These are phyloP conservation scores for Halophytophthora batemanensis DNA, from an alignment of 352 stramenopile species.

Conservation along the genomic window DNA sequence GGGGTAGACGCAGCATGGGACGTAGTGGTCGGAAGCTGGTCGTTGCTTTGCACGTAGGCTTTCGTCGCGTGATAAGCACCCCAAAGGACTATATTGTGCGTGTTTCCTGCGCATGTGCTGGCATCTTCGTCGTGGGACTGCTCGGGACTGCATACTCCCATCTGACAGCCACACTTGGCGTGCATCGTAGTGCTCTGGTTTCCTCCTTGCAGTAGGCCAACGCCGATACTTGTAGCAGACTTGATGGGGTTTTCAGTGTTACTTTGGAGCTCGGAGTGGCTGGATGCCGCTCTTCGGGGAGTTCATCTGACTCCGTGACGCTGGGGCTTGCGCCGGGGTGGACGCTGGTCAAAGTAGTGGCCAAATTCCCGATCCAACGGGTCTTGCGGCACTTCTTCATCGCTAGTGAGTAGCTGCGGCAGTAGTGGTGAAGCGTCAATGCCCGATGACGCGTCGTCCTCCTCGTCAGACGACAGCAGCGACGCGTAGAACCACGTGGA, in stretches of 20 bases:
- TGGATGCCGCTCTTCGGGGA: constrained; percentile 12
- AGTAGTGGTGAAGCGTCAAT: constrained; percentile 46
- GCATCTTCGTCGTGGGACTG: too few species aligned
- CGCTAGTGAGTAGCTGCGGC: constrained; percentile 6
- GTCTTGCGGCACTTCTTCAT: constrained; percentile 15
- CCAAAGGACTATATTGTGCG: too few species aligned
- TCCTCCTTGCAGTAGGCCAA: neutral
- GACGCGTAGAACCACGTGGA: constrained; percentile 60
- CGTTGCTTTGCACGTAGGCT: too few species aligned
- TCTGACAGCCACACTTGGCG: too few species aligned
- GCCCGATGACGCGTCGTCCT: constrained; percentile 40
- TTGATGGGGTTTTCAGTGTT: neutral
- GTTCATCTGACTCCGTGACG: constrained; percentile 1
- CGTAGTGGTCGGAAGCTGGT: too few species aligned
- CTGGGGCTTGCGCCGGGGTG: constrained; percentile 13
- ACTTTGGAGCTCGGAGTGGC: constrained; percentile 1
- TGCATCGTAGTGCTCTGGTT: neutral
- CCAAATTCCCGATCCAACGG: constrained; percentile 37
- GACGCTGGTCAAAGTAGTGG: constrained; percentile 32
- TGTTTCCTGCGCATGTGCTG: too few species aligned
- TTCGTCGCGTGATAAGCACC: too few species aligned
- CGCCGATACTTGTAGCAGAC: neutral
- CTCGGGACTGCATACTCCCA: too few species aligned
- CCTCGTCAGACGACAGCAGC: constrained; percentile 61
- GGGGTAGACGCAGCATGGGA: too few species aligned